Evolutionary conservation across 768 basidiomycete genomes (phyloP).

Genomic region (Leccinum broughii): DNA sequence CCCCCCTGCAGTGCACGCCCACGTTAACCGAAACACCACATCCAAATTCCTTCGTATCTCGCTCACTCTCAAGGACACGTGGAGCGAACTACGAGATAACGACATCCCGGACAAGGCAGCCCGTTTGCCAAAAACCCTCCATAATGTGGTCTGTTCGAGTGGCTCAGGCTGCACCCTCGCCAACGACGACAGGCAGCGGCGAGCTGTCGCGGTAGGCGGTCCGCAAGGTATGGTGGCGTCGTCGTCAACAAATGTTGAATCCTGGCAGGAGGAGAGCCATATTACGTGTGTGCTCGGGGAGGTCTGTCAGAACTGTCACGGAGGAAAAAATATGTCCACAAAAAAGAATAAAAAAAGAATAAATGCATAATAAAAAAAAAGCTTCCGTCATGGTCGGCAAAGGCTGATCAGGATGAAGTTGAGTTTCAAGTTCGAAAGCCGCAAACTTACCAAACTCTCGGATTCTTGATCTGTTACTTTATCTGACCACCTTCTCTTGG

Average conservation of each 20-base stretch:
- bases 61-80: slow-evolving; percentile 13
- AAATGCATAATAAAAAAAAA: slow-evolving; percentile 8
- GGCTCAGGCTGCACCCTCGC: neutral
- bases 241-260: neutral
- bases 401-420: slow-evolving; percentile 30
- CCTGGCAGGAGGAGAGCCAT: slow-evolving; percentile 3
- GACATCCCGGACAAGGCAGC: slow-evolving; percentile 11
- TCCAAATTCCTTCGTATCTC: slow-evolving; percentile 5
- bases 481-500: slow-evolving; percentile 24
- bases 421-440: slow-evolving; percentile 35
- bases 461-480: slow-evolving; percentile 34
- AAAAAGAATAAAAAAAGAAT: neutral
- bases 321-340: slow-evolving; percentile 24
- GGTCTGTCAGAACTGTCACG: slow-evolving; percentile 23
- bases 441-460: slow-evolving; percentile 29
- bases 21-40: slow-evolving; percentile 23
- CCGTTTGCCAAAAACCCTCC: neutral
- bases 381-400: slow-evolving; percentile 33
- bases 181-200: neutral
- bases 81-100: slow-evolving; percentile 17
- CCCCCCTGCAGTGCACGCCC: slow-evolving; percentile 4
- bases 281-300: slow-evolving; percentile 27
- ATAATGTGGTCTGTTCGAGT: neutral
- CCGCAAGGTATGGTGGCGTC: slow-evolving; percentile 6
- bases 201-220: neutral